These are phyloP conservation scores for Xylaria sp. DNA, from an alignment of 2,329 filamentous ascomycete genomes.

Conservation along the genomic window DNA sequence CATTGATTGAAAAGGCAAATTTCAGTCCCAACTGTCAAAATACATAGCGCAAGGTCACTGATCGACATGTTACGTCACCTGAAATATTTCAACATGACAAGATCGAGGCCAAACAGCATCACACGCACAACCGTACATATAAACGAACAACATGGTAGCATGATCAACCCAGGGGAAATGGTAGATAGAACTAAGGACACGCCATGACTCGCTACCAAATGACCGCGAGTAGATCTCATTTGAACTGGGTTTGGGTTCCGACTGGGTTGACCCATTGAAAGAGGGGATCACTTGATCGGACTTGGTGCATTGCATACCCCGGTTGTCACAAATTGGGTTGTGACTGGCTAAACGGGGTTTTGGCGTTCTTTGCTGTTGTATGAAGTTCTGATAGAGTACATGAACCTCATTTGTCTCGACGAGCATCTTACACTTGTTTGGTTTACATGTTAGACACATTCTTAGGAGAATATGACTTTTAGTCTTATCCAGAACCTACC, in stretches of 20 bases:
- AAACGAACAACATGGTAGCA: conserved; percentile 16
- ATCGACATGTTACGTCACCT: neutral
- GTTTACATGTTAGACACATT: neutral
- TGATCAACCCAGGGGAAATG: conserved; percentile 10
- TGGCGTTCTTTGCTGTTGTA: conserved; percentile 27
- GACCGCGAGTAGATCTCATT: neutral
- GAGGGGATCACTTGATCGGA: conserved; percentile 12
- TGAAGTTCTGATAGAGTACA: conserved; percentile 26
- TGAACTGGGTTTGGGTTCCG: conserved; percentile 7
- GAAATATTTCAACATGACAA: neutral
- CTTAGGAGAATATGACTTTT: neutral
- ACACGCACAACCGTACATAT: conserved; percentile 17
- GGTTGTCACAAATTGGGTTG: conserved; percentile 19
- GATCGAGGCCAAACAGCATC: neutral
- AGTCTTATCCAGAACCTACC: neutral
- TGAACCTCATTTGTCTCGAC: conserved; percentile 16
- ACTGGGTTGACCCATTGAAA: conserved; percentile 17
- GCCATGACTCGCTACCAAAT: neutral
- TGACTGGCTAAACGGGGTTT: conserved; percentile 25
- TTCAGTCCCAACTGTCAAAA: neutral
- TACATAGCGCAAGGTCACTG: neutral
- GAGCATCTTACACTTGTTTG: conserved; percentile 8
- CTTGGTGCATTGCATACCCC: conserved; percentile 31
- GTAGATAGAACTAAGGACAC: conserved; percentile 8
- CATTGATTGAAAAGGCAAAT: neutral